These are phyloP conservation scores for Exsudoporus frostii DNA, from an alignment of 768 basidiomycete genomes.

Conservation along the genomic window DNA sequence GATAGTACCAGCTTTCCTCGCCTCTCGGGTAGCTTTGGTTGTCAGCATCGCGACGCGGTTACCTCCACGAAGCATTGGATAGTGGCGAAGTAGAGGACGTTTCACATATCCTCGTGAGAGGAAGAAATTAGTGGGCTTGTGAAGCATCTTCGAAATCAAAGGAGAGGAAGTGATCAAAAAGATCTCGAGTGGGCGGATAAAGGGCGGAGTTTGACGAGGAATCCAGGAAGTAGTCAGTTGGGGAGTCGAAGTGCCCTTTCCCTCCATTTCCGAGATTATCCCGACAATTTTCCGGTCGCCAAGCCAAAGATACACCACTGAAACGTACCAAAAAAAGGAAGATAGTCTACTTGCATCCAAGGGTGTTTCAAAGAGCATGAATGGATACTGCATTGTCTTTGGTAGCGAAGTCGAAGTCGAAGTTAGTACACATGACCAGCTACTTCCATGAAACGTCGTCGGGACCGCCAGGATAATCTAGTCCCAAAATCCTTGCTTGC, in stretches of 20 bases:
- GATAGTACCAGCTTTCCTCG: constrained; percentile 39
- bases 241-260: too few relatives aligned
- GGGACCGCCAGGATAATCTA: too few relatives aligned
- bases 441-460: too few relatives aligned
- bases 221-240: background rate
- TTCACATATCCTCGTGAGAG: background rate
- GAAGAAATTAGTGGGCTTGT: background rate
- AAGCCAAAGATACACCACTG: background rate
- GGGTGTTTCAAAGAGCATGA: too few relatives aligned
- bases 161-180: too few relatives aligned
- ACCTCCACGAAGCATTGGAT: background rate
- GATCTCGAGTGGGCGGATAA: background rate
- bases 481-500: background rate
- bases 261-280: background rate
- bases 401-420: too few relatives aligned
- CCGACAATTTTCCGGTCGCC: background rate
- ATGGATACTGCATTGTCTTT: too few relatives aligned
- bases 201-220: background rate
- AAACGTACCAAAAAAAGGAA: too few relatives aligned
- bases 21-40: constrained; percentile 4
- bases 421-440: too few relatives aligned
- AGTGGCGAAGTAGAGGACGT: background rate
- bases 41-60: constrained; percentile 5
- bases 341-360: too few relatives aligned
- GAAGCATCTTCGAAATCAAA: background rate